phyloP scores from a whole-genome alignment of 164 flowering plant genomes.

The Dillenia turbinata region DNA sequence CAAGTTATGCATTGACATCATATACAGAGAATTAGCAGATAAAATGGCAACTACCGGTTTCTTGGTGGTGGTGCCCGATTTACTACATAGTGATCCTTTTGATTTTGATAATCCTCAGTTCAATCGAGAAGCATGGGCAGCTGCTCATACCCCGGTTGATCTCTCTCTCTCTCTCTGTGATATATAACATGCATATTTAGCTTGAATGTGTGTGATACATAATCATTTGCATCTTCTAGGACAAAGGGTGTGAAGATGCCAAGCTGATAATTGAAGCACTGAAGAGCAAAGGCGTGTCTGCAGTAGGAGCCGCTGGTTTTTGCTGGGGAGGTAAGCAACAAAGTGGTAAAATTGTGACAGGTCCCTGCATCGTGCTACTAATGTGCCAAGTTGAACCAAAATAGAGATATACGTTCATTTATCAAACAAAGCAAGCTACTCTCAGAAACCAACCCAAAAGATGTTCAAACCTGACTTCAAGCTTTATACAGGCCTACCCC shows the following conservation, averaged over 20 bases:
- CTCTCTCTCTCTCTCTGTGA: no score
- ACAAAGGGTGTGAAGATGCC: slow-evolving; percentile 48
- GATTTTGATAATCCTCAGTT: slow-evolving; percentile 13
- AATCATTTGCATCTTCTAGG: slow-evolving; percentile 16
- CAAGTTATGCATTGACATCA: neutral
- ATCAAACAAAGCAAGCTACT: no score
- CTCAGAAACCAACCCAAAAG: no score
- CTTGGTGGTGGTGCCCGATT: slow-evolving; percentile 33
- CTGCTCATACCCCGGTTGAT: slow-evolving; percentile 22
- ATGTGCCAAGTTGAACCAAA: no score
- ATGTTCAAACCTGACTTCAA: no score
- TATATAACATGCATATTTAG: no score
- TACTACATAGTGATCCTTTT: slow-evolving; percentile 25
- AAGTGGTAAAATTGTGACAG: no score
- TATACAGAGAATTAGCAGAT: slow-evolving; percentile 21
- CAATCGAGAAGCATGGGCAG: slow-evolving; percentile 10
- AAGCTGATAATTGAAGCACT: slow-evolving; percentile 34
- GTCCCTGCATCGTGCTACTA: no score
- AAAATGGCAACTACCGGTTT: slow-evolving; percentile 26
- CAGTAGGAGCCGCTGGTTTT: slow-evolving; percentile 46
- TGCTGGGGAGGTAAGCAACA: slow-evolving; percentile 42
- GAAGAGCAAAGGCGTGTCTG: slow-evolving; percentile 28
- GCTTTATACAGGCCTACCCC: slow-evolving; percentile 38
- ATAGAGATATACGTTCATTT: no score
- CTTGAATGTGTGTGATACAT: no score